Percentiles rank a stretch among this genome's conserved stretches.
These are phyloP conservation scores for Laetiporus sulphureus DNA, from an alignment of 1,284 basidiomycete species.

Conservation along the genomic window DNA sequence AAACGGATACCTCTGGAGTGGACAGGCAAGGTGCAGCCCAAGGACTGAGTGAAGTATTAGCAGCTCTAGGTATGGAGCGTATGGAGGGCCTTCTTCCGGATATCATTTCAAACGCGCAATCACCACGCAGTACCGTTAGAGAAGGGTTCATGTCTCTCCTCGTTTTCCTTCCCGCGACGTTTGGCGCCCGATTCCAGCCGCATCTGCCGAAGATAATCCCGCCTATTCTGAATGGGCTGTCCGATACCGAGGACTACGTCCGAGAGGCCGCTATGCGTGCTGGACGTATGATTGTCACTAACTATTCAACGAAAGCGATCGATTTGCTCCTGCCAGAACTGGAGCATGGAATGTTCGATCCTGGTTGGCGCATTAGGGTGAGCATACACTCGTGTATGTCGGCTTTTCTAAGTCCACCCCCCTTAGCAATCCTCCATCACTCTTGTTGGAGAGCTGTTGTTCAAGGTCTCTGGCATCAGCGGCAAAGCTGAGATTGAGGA, in stretches of 20 bases:
- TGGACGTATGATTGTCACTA: slow-evolving; percentile 97
- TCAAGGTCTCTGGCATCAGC: slow-evolving; percentile 97
- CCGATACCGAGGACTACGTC: slow-evolving; percentile 92
- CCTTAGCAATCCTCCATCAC: slow-evolving; percentile 88
- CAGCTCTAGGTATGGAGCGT: slow-evolving; percentile 95
- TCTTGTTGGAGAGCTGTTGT: slow-evolving; percentile 91
- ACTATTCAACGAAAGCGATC: slow-evolving; percentile 90
- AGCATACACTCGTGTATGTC: slow-evolving; percentile 23
- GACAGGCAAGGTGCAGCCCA: slow-evolving; percentile 98
- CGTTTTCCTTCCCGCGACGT: slow-evolving; percentile 94
- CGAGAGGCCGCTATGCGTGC: slow-evolving; percentile 97
- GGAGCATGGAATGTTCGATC: slow-evolving; percentile 92
- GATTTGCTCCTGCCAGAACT: slow-evolving; percentile 94
- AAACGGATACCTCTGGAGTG: slow-evolving; percentile 92
- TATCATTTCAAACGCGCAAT: slow-evolving; percentile 89
- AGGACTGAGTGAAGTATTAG: slow-evolving; percentile 93
- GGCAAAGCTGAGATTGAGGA: slow-evolving; percentile 87
- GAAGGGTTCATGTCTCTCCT: slow-evolving; percentile 99
- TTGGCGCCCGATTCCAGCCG: slow-evolving; percentile 93
- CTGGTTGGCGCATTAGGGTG: slow-evolving; percentile 92
- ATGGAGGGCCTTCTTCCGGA: slow-evolving; percentile 93
- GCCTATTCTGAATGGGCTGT: slow-evolving; percentile 89
- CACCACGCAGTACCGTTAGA: slow-evolving; percentile 85
- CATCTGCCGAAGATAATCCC: slow-evolving; percentile 93
- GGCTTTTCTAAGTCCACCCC: neutral